Percentiles rank a stretch among this genome's conserved stretches.
phyloP scores from a whole-genome alignment of 164 flowering plant genomes.

The Vitis riparia region DNA sequence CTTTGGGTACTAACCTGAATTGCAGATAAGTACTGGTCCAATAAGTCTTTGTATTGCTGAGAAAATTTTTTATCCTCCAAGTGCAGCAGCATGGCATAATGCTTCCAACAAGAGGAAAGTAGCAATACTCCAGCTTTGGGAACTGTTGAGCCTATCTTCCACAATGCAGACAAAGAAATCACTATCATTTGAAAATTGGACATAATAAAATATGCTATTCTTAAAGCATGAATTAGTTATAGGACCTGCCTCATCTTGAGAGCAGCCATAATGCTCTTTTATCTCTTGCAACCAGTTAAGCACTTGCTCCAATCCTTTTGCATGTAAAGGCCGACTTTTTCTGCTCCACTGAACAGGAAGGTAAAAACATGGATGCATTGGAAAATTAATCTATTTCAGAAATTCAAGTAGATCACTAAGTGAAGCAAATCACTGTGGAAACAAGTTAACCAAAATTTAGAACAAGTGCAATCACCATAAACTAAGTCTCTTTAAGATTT shows the following conservation, averaged over 20 bases:
- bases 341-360: constrained; percentile 68
- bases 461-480: background rate
- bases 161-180: constrained; percentile 8
- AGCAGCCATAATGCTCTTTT: constrained; percentile 30
- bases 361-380: background rate
- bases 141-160: constrained; percentile 40
- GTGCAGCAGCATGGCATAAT: constrained; percentile 60
- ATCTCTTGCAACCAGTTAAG: constrained; percentile 67
- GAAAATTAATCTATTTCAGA: background rate
- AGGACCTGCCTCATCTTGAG: constrained; percentile 63
- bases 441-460: background rate
- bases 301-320: constrained; percentile 64
- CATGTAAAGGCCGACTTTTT: constrained; percentile 77
- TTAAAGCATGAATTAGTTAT: constrained; percentile 13
- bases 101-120: constrained; percentile 87
- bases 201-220: constrained; percentile 3
- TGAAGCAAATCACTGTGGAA: background rate
- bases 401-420: background rate
- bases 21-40: constrained; percentile 74
- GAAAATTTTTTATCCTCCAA: constrained; percentile 58
- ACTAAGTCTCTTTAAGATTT: background rate
- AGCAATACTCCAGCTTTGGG: constrained; percentile 44
- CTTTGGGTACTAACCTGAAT: constrained; percentile 52
- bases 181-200: constrained; percentile 4
- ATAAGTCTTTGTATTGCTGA: constrained; percentile 42